A percentile compares a stretch with the other conserved stretches of the same genome.
phyloP scores from a whole-genome alignment of 2,329 filamentous ascomycete genomes.

The Karstenula rhodostoma region DNA sequence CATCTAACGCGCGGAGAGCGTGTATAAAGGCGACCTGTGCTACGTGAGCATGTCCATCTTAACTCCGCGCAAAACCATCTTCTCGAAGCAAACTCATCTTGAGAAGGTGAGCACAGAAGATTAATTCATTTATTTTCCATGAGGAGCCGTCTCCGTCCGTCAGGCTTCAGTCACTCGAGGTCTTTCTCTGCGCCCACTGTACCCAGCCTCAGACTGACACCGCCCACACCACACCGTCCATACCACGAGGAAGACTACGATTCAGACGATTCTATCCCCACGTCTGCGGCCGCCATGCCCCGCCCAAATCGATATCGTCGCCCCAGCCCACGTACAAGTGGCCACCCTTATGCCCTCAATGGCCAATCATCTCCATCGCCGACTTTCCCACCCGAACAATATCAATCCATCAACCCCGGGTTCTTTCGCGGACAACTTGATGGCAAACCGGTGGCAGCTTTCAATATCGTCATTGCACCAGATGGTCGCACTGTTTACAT shows the following conservation, averaged over 20 bases:
- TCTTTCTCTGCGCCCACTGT: conserved; percentile 11
- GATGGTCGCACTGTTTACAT: conserved; percentile 20
- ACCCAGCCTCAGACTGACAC: conserved; percentile 14
- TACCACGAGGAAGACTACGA: conserved; percentile 4
- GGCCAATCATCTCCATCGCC: conserved; percentile 11
- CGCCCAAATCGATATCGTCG: conserved; percentile 23
- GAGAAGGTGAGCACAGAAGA: neutral
- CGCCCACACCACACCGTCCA: conserved; percentile 13
- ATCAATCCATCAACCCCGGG: conserved; percentile 12
- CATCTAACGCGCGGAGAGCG: neutral
- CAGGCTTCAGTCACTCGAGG: conserved; percentile 16
- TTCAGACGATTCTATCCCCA: conserved; percentile 11
- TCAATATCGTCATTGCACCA: conserved; percentile 11
- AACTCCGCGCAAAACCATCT: conserved; percentile 1
- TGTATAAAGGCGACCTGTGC: conserved; percentile 18
- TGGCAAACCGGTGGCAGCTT: conserved; percentile 4
- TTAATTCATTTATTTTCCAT: conserved; percentile 7
- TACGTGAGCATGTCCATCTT: conserved; percentile 4
- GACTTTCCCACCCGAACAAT: conserved; percentile 12
- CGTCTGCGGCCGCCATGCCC: conserved; percentile 20
- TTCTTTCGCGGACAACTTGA: conserved; percentile 13
- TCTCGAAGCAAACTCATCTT: neutral
- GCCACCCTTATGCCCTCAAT: conserved; percentile 1
- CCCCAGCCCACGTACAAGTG: conserved; percentile 8
- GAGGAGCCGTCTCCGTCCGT: conserved; percentile 10